These are phyloP conservation scores for Neospermospora avenae DNA, from an alignment of 2,329 filamentous ascomycete genomes.

Conservation along the genomic window DNA sequence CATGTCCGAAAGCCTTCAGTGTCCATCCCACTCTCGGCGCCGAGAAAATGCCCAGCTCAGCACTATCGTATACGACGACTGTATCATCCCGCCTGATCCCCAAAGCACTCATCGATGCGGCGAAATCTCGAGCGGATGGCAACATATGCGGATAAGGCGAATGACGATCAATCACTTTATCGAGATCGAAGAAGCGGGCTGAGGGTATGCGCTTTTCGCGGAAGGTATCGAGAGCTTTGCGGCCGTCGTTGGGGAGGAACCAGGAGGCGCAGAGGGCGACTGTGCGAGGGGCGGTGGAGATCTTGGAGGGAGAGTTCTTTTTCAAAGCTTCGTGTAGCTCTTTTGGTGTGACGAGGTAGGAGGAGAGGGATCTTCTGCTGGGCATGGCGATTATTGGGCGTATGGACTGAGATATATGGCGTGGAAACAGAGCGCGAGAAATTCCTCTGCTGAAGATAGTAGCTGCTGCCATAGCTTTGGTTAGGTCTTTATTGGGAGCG, in stretches of 20 bases:
- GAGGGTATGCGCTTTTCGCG: conserved; percentile 79
- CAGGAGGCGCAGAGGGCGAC: conserved; percentile 90
- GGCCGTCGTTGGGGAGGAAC: conserved; percentile 92
- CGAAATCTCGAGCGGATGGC: conserved; percentile 75
- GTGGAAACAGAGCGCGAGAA: conserved; percentile 15
- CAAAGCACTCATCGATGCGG: conserved; percentile 81
- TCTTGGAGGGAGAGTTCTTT: conserved; percentile 74
- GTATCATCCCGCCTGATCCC: conserved; percentile 85
- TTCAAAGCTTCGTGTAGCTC: conserved; percentile 79
- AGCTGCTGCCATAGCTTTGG: conserved; percentile 31
- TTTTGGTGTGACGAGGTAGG: conserved; percentile 81
- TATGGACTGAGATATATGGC: conserved; percentile 17
- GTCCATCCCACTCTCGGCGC: conserved; percentile 95
- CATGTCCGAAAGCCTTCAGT: conserved; percentile 82
- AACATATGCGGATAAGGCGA: conserved; percentile 97
- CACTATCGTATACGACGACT: conserved; percentile 90
- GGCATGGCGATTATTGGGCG: conserved; percentile 34
- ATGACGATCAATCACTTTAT: conserved; percentile 81
- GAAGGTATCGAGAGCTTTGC: conserved; percentile 78
- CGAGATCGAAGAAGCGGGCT: conserved; percentile 93
- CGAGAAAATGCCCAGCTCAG: conserved; percentile 90
- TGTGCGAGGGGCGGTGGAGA: conserved; percentile 77
- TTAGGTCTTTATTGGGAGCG: conserved; percentile 20
- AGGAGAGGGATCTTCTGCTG: conserved; percentile 58
- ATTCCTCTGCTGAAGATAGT: conserved; percentile 23